Percentiles rank a stretch among this genome's conserved stretches.
phyloP scores from a whole-genome alignment of 768 basidiomycete genomes.

The Mycena crocata region DNA sequence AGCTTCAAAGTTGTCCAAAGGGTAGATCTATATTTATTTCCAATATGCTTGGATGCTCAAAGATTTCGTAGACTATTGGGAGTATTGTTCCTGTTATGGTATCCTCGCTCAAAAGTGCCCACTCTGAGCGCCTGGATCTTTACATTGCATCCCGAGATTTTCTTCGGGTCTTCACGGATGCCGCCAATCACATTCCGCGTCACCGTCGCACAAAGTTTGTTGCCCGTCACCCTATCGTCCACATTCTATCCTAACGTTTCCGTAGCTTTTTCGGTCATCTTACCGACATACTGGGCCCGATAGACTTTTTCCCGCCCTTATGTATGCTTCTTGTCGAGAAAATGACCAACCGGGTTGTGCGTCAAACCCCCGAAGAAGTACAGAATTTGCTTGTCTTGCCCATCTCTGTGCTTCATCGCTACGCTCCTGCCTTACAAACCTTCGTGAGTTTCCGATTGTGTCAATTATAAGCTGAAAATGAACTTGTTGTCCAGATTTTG shows the following conservation, averaged over 20 bases:
- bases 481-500: conserved; percentile 60
- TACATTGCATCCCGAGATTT: conserved; percentile 83
- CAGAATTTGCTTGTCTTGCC: conserved; percentile 73
- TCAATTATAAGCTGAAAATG: conserved; percentile 6
- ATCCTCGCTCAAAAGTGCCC: conserved; percentile 73
- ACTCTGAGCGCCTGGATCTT: conserved; percentile 66
- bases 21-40: conserved; percentile 55
- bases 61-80: conserved; percentile 78
- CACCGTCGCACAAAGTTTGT: conserved; percentile 90
- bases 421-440: conserved; percentile 59
- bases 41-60: conserved; percentile 8
- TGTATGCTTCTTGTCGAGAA: conserved; percentile 90
- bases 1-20: conserved; percentile 96
- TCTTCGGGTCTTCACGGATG: conserved; percentile 92
- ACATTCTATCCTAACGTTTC: conserved; percentile 21
- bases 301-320: conserved; percentile 85
- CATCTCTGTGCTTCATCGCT: conserved; percentile 71
- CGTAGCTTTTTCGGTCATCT: conserved; percentile 90
- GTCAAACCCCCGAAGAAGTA: conserved; percentile 71
- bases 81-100: conserved; percentile 95
- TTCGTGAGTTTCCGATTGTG: conserved; percentile 53
- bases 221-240: conserved; percentile 6
- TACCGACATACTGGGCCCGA: conserved; percentile 81
- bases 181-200: conserved; percentile 89
- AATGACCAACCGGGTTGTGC: conserved; percentile 72